Percentiles rank a stretch among this genome's conserved stretches.
These are phyloP conservation scores for Marchantia polymorpha DNA, from an alignment of 225 moss, liverwort and hornwort genomes.

Conservation along the genomic window DNA sequence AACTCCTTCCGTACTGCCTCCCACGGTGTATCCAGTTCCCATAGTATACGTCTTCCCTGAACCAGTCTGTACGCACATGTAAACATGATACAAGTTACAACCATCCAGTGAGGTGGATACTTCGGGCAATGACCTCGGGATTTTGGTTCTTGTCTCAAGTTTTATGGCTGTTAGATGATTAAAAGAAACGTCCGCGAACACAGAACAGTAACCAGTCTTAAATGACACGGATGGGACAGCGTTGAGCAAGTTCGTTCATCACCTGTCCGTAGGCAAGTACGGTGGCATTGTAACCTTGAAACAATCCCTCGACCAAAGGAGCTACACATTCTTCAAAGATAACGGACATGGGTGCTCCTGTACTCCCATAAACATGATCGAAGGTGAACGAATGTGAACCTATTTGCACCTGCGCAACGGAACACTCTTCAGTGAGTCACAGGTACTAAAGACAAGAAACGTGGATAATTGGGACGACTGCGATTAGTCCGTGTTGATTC, in stretches of 20 bases:
- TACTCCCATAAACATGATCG: constrained; percentile 89
- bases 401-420: constrained; percentile 71
- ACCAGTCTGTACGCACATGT: constrained; percentile 60
- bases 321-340: constrained; percentile 82
- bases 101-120: not conserved
- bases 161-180: no score
- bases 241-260: not conserved
- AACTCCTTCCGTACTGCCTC: constrained; percentile 84
- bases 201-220: no score
- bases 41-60: constrained; percentile 95
- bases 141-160: no score
- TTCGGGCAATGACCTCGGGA: no score
- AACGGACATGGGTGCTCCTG: constrained; percentile 55
- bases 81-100: not conserved
- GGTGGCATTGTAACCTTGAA: constrained; percentile 96
- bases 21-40: constrained; percentile 93
- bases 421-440: not conserved
- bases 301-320: constrained; percentile 87
- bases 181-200: no score
- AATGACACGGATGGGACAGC: no score
- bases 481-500: no score
- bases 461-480: no score
- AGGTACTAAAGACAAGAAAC: no score
- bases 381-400: constrained; percentile 93
- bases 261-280: constrained; percentile 98